Percentiles rank a stretch among this genome's conserved stretches.
Conservation (phyloP, 2,329 filamentous ascomycete species). For the Geosmithia putterillii region DNA sequence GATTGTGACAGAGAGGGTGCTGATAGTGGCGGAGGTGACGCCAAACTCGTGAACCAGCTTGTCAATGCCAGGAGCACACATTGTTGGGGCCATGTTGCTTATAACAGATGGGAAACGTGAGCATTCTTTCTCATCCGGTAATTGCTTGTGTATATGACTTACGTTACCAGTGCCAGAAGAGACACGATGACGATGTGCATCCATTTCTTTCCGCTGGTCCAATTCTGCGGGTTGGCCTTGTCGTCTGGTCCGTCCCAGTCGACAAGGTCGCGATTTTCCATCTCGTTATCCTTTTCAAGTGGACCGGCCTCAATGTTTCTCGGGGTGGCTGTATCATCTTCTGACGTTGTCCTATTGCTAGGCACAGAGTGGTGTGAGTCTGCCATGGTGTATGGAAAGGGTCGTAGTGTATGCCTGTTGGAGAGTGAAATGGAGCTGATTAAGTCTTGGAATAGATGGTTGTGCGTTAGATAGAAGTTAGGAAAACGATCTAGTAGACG, state of each 20-base stretch:
- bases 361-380: too few species aligned
- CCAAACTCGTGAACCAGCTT: conserved; percentile 31
- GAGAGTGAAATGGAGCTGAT: too few species aligned
- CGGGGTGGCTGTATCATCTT: not conserved
- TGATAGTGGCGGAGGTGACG: conserved; percentile 19
- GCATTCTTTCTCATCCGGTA: not conserved
- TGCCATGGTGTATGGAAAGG: too few species aligned
- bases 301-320: not conserved
- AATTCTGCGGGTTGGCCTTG: conserved; percentile 55
- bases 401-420: too few species aligned
- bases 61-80: conserved; percentile 34
- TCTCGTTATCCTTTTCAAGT: too few species aligned
- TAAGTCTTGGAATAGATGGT: too few species aligned
- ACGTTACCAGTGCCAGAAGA: conserved; percentile 24
- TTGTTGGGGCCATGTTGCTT: conserved; percentile 10
- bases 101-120: conserved; percentile 4
- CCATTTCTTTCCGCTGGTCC: conserved; percentile 53
- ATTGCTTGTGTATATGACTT: conserved; percentile 1
- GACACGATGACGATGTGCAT: conserved; percentile 30
- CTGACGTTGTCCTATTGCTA: not conserved
- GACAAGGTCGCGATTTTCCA: not conserved
- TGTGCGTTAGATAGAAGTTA: too few species aligned
- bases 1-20: conserved; percentile 26
- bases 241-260: conserved; percentile 60
- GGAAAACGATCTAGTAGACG: too few species aligned